Base-by-base conservation (phyloP, 169 alveolate species). In the Plasmodium fragile region DNA sequence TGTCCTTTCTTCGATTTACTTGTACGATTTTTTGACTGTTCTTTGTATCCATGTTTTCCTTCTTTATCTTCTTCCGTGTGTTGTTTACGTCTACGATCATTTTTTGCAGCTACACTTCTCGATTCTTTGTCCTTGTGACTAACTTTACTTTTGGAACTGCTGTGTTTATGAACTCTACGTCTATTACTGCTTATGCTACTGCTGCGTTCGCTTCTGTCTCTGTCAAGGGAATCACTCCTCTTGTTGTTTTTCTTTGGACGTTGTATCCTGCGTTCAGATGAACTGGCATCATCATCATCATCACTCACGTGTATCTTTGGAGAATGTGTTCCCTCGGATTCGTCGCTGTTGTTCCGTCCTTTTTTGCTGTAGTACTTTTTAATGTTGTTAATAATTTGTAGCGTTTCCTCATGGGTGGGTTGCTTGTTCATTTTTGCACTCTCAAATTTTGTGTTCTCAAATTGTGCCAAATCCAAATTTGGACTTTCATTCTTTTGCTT, bases 341-440 rank as follows among this genome's bases (percentile, higher is more conserved):
- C 18, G 36, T 39, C 32, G 5, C 36, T 2, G 16, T 65, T 43
- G 28, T 55, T 70, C 0, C 59, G 49, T 36, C 65, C 78, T 34
- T 78, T 89, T 78, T 89, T 59, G 3, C 81, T 89, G 30, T 89
- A 89, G 81, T 89, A 89, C 34, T 89, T 89, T 78, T 89, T 89
- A 36, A 89, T 72, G 34, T 77, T 55, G 71, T 79, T 89, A 39
- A 89, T 36, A 55, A 89, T 55, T 53, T 59, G 43, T 70, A 89
- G 30, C 2, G 94, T 89, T 89, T 89, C 90, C 6, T 78, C 77
- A 22, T 65, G 49, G 30, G 25, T 73, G 45, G 25, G 34, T 32
- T 34, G 22, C 34, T 73, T 73, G 43, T 32, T 73, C 28, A 32
- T 4, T 73, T 73, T 73, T 25, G 30, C 43, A 16, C 28, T 34